Percentiles rank a stretch among this genome's conserved stretches.
Conservation (phyloP, 1,284 basidiomycete genomes). For the Coriolopsis trogii region DNA sequence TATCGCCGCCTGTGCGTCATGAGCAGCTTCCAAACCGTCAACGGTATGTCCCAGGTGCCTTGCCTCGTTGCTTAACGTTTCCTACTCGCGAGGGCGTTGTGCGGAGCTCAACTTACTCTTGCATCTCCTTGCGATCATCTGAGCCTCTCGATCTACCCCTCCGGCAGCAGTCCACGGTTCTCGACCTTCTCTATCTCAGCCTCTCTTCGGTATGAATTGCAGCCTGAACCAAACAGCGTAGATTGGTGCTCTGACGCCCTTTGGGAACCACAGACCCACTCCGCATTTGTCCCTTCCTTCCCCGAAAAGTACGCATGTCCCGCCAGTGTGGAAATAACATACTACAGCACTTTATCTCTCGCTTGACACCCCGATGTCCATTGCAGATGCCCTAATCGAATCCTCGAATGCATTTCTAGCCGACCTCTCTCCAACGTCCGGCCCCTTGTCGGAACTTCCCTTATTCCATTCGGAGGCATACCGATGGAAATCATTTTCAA, state of each 20-base stretch:
- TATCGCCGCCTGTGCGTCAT: neutral
- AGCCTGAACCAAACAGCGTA: no score
- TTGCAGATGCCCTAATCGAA: neutral
- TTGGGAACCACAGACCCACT: no score
- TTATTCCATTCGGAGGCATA: no score
- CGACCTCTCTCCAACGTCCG: slow-evolving; percentile 1
- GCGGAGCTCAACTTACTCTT: slow-evolving; percentile 5
- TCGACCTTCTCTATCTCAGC: slow-evolving; percentile 6
- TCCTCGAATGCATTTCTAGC: neutral
- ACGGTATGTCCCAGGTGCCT: neutral
- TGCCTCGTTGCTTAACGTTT: no score
- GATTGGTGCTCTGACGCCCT: no score
- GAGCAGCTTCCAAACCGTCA: neutral
- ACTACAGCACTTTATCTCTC: neutral
- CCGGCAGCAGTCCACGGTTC: slow-evolving; percentile 15
- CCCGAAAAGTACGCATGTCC: neutral
- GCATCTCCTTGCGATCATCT: no score
- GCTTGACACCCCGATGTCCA: neutral
- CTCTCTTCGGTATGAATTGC: no score
- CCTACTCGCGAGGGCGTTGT: slow-evolving; percentile 12
- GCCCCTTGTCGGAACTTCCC: no score
- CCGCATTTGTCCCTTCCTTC: slow-evolving; percentile 2
- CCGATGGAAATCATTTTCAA: no score
- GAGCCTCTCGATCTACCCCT: no score
- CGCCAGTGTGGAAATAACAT: neutral